Evolutionary conservation across 2,329 filamentous ascomycete genomes (phyloP).

Genomic region (Aspergillus sp.): DNA sequence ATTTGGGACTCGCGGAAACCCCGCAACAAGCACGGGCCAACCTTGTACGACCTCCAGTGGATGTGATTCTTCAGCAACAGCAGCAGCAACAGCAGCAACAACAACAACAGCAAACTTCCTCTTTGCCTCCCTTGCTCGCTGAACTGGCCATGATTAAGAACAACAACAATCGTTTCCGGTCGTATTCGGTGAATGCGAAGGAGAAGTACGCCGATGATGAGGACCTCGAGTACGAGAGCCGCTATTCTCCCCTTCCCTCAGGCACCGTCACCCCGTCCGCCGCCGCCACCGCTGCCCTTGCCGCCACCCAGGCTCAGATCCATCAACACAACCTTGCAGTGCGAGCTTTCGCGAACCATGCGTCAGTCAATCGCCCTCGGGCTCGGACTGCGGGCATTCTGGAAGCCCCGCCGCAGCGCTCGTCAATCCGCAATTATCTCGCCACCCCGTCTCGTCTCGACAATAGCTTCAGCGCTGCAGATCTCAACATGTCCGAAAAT

Average conservation of each 20-base stretch:
- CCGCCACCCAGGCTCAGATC: conserved; percentile 65
- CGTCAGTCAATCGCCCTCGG: conserved; percentile 75
- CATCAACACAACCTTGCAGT: conserved; percentile 91
- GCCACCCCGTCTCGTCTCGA: conserved; percentile 74
- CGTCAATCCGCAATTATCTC: conserved; percentile 68
- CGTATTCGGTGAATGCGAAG: conserved; percentile 97
- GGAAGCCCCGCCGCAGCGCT: conserved; percentile 68
- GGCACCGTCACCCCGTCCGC: conserved; percentile 59
- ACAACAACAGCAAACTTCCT: conserved; percentile 42
- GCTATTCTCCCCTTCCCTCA: conserved; percentile 57
- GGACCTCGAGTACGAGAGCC: conserved; percentile 68
- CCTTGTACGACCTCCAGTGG: conserved; percentile 61
- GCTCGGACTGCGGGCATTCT: conserved; percentile 89
- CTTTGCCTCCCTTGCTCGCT: conserved; percentile 64
- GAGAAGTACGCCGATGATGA: conserved; percentile 93
- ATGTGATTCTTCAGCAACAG: conserved; percentile 47
- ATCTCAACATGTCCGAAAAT: conserved; percentile 71
- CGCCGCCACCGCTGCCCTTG: conserved; percentile 55
- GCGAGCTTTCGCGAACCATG: conserved; percentile 84
- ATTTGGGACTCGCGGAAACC: conserved; percentile 90
- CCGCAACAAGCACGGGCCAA: conserved; percentile 76
- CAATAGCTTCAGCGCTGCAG: conserved; percentile 70
- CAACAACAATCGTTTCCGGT: conserved; percentile 80
- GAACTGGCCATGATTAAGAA: conserved; percentile 73
- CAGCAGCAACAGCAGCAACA: conserved; percentile 41